A percentile compares a stretch with the other conserved stretches of the same genome.
These are phyloP conservation scores for Urochloa ruziziensis DNA, from an alignment of 176 grass and related monocot genomes.

Conservation along the genomic window DNA sequence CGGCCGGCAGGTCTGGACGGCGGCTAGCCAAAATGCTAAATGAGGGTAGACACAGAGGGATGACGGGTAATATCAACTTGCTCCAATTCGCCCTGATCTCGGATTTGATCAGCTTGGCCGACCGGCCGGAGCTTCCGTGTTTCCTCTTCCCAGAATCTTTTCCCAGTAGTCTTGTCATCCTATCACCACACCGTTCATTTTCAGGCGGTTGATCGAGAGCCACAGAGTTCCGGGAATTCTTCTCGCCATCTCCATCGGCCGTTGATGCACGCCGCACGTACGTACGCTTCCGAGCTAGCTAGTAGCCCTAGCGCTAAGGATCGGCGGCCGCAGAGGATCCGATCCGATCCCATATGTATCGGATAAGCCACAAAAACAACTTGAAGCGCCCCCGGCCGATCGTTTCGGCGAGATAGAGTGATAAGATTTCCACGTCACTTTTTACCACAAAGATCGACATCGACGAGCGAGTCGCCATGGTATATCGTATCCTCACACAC, in stretches of 20 bases:
- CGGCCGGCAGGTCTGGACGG: background rate
- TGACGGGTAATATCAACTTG: background rate
- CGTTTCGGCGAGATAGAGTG: constrained; percentile 20
- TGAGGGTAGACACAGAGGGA: background rate
- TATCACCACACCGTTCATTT: constrained; percentile 9
- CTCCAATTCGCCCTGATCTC: background rate
- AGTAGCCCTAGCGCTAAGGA: background rate
- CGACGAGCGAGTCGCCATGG: too few species aligned
- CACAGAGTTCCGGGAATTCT: constrained; percentile 24
- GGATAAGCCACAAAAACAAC: constrained; percentile 37
- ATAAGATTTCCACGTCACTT: constrained; percentile 38
- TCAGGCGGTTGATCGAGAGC: too few species aligned
- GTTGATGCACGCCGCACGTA: background rate
- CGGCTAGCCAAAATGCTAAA: background rate
- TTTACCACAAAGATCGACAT: background rate
- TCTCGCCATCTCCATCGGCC: constrained; percentile 2
- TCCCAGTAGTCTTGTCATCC: background rate
- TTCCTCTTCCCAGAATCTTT: constrained; percentile 39
- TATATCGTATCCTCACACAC: too few species aligned
- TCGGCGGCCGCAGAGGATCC: background rate
- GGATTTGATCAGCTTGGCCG: background rate
- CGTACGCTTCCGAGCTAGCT: too few species aligned
- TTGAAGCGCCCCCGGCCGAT: constrained; percentile 39
- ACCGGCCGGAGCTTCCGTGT: constrained; percentile 9
- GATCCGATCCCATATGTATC: constrained; percentile 12